phyloP scores from a whole-genome alignment of 768 basidiomycete species.

The Podaxis sp. region DNA sequence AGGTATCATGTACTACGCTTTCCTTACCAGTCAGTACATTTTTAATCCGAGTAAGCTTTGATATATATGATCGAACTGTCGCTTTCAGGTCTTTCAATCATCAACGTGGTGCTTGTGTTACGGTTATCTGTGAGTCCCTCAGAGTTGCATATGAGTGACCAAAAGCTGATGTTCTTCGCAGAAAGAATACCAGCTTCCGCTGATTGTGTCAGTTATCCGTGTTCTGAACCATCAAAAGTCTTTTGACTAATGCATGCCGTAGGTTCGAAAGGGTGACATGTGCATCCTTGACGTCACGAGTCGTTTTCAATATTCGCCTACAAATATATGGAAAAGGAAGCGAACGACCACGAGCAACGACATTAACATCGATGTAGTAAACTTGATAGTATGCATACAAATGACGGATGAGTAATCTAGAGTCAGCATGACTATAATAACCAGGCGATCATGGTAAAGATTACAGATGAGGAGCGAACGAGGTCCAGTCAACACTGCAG shows the following conservation, averaged over 20 bases:
- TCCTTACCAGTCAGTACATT: background rate
- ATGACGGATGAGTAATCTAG: too few relatives aligned
- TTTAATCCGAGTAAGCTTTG: background rate
- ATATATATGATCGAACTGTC: background rate
- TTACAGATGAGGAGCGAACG: background rate
- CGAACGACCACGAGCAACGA: background rate
- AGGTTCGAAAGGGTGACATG: slow-evolving; percentile 5
- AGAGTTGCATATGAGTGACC: background rate
- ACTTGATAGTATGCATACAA: background rate
- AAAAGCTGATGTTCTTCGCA: background rate
- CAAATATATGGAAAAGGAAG: background rate
- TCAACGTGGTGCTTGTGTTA: slow-evolving; percentile 1
- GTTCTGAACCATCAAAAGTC: background rate
- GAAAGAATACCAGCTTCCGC: background rate
- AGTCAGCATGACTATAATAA: background rate
- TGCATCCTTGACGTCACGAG: slow-evolving; percentile 5
- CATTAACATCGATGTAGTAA: background rate
- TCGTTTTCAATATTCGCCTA: slow-evolving; percentile 9
- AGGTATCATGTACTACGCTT: slow-evolving; percentile 5
- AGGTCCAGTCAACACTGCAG: background rate
- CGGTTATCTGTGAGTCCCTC: background rate
- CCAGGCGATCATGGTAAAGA: background rate
- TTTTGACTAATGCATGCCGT: background rate
- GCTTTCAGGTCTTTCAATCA: slow-evolving; percentile 7
- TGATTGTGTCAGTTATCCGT: background rate